Conservation (phyloP, 2,329 filamentous ascomycete species). For the Ceratocystis destructans region DNA sequence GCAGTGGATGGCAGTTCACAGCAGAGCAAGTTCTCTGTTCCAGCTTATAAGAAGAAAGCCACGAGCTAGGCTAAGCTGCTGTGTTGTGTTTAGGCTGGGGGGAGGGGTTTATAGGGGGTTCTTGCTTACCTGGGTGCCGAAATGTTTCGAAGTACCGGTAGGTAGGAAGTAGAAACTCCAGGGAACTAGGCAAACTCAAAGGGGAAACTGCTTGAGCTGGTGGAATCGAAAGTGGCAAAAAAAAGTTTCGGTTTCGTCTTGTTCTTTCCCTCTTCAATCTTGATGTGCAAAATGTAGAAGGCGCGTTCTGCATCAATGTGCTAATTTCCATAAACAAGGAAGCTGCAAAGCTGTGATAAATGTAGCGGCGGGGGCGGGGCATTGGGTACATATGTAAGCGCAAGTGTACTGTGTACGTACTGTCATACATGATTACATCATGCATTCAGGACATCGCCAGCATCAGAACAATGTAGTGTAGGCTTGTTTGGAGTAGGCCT, state of each 20-base stretch:
- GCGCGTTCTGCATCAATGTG: background rate
- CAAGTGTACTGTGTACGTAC: background rate
- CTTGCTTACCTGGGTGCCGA: too few species aligned
- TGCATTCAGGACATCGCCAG: background rate
- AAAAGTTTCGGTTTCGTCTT: background rate
- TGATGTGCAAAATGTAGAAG: background rate
- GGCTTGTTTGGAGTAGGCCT: too few species aligned
- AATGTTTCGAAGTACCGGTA: too few species aligned
- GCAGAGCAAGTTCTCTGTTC: background rate
- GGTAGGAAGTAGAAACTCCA: too few species aligned
- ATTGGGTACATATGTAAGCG: slow-evolving; percentile 5
- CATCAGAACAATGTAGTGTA: background rate
- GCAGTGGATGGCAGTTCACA: too few species aligned
- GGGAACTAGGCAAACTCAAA: background rate
- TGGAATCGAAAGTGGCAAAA: background rate
- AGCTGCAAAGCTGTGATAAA: background rate
- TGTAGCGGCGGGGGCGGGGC: slow-evolving; percentile 15
- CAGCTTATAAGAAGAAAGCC: background rate
- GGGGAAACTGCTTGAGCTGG: background rate
- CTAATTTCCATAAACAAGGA: background rate
- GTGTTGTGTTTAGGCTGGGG: too few species aligned
- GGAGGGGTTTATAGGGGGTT: too few species aligned
- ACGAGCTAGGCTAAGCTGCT: too few species aligned
- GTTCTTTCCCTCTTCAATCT: background rate
- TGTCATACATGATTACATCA: background rate